Evolutionary conservation across 495 filamentous ascomycete species (phyloP).

Genomic region (Hyphodiscus hymeniophilus): DNA sequence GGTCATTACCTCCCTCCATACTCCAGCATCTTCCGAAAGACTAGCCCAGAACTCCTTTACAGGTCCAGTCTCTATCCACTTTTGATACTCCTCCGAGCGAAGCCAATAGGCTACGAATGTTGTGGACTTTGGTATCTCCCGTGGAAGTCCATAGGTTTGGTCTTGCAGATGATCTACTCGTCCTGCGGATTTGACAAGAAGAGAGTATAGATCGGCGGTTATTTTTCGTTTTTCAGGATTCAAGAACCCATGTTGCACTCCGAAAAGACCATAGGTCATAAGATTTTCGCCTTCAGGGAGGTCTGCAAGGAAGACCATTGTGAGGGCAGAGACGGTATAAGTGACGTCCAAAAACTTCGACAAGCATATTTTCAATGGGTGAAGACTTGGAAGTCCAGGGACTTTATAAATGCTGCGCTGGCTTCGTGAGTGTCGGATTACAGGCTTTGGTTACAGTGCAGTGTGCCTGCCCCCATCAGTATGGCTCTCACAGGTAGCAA

Average conservation of each 20-base stretch:
- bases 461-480: too few species aligned
- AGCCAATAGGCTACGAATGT: conserved; percentile 10
- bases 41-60: conserved; percentile 20
- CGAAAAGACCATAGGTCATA: conserved; percentile 8
- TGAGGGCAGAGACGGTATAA: too few species aligned
- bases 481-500: too few species aligned
- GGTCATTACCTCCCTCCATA: conserved; percentile 25
- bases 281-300: conserved; percentile 3
- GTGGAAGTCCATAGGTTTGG: not conserved
- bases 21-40: conserved; percentile 23
- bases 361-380: too few species aligned
- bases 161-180: conserved; percentile 5
- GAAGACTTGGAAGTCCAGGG: too few species aligned
- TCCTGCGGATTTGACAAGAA: conserved; percentile 5
- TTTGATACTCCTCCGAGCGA: not conserved
- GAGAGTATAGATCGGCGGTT: not conserved
- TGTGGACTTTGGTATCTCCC: not conserved
- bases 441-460: too few species aligned
- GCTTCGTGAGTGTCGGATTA: too few species aligned
- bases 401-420: too few species aligned
- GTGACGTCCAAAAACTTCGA: too few species aligned
- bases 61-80: not conserved
- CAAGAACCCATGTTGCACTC: conserved; percentile 4
- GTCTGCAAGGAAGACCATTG: conserved; percentile 11
- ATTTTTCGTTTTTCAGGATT: conserved; percentile 2